These are phyloP conservation scores for Xanthoparmelia taractica DNA, from an alignment of 495 filamentous ascomycete species.

Conservation along the genomic window DNA sequence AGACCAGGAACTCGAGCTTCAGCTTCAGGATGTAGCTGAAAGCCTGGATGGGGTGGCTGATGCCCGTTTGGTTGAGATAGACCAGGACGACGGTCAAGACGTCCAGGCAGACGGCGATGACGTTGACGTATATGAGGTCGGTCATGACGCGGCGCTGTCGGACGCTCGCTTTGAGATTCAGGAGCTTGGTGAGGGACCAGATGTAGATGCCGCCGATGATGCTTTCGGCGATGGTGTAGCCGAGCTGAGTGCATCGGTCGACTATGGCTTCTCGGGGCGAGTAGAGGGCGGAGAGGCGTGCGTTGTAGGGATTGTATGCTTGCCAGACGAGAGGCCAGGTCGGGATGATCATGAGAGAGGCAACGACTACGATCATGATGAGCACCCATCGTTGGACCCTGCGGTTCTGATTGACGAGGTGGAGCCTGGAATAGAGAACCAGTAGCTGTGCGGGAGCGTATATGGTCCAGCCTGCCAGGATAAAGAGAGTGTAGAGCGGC, in stretches of 20 bases:
- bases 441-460: conserved; percentile 38
- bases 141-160: conserved; percentile 31
- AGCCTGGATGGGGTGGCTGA: conserved; percentile 30
- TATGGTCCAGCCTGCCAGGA: conserved; percentile 32
- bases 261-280: conserved; percentile 31
- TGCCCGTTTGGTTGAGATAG: conserved; percentile 19
- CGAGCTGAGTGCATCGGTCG: conserved; percentile 33
- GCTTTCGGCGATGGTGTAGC: conserved; percentile 40
- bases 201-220: conserved; percentile 45
- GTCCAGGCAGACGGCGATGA: conserved; percentile 36
- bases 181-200: conserved; percentile 31
- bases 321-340: conserved; percentile 46
- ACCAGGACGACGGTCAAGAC: conserved; percentile 20
- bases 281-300: conserved; percentile 24
- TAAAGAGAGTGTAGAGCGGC: conserved; percentile 27
- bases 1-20: conserved; percentile 35
- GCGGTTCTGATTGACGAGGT: conserved; percentile 30
- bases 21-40: conserved; percentile 35
- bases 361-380: conserved; percentile 32
- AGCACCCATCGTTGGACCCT: conserved; percentile 28
- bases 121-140: conserved; percentile 40
- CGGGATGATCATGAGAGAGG: conserved; percentile 31
- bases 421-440: conserved; percentile 38
- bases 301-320: conserved; percentile 33
- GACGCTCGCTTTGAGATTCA: conserved; percentile 26